Evolutionary conservation across 495 filamentous ascomycete genomes (phyloP), one percentile per base, ranked within the genome.

Genomic region (Neurospora tetraspora): DNA sequence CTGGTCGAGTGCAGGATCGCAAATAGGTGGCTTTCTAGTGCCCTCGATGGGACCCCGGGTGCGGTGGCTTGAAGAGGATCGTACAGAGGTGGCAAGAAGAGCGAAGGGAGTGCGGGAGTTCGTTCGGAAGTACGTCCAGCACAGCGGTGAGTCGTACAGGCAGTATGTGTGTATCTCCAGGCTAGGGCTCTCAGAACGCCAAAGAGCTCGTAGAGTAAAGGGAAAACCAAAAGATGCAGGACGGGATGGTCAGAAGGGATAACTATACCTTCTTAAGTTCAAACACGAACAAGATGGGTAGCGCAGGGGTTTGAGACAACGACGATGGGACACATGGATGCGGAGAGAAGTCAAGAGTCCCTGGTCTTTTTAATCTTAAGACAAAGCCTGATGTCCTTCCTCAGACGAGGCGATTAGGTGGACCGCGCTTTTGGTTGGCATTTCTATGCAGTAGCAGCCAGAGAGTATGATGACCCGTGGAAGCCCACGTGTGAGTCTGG

Each of bases 231-330:
- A 72, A 68, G 72, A 72, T n/a, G 16, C 40, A 40, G 39, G 42
- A 68, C 36, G 39, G 68, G 23, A 14, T 72, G 71, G 74, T 18
- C 27, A 65, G 74, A 72, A 74, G 78, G 73, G 75, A 74, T 61
- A 75, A 38, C 47, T 74, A 72, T 74, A 73, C 75, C 78, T 79
- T 78, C 76, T 81, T 77, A 78, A 80, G 69, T 61, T 71, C 73
- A 61, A 69, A 53, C 47, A 70, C 69, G 68, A 72, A 65, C 68
- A 70, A 71, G 71, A 53, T 70, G 38, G 72, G 79, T 81, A 72
- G 77, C 72, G 79, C 79, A 80, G 76, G 72, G 71, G 39, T 81
- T 78, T 80, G 77, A 81, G 79, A 80, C 79, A 81, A 77, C 71
- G 70, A 75, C 75, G 42, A 75, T 74, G 76, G 75, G 72, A 73